Conservation (phyloP, 75 land plant species). For the Picea glauca region DNA sequence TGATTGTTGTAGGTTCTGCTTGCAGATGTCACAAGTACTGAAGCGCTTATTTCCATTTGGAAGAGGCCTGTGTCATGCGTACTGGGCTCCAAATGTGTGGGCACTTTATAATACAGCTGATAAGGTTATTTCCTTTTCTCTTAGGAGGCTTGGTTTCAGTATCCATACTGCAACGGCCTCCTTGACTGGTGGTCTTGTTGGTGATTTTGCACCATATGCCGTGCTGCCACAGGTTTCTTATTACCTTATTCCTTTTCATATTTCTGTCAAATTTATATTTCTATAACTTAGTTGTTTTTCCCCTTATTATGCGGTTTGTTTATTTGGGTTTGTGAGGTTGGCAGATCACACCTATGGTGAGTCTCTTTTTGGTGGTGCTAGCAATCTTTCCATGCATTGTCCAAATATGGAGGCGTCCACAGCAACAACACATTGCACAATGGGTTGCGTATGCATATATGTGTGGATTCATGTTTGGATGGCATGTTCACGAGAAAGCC, state of each 20-base stretch:
- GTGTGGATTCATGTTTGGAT: conserved; percentile 91
- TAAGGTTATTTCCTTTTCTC: conserved; percentile 49
- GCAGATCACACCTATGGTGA: conserved; percentile 70
- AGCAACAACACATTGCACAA: conserved; percentile 41
- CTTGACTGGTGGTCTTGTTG: conserved; percentile 91
- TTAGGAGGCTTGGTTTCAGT: conserved; percentile 48
- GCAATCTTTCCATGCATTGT: conserved; percentile 71
- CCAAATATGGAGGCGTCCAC: conserved; percentile 68
- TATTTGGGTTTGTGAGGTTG: conserved; percentile 8
- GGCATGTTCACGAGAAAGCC: conserved; percentile 99
- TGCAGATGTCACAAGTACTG: conserved; percentile 81
- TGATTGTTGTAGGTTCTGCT: conserved; percentile 4
- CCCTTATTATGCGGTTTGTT: neutral
- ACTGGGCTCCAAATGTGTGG: conserved; percentile 99
- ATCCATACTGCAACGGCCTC: conserved; percentile 56
- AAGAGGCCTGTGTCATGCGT: conserved; percentile 96
- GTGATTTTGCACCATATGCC: conserved; percentile 67
- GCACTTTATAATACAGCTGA: conserved; percentile 80
- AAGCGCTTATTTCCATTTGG: conserved; percentile 93
- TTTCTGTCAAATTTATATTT: conserved; percentile 9
- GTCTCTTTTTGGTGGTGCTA: conserved; percentile 60
- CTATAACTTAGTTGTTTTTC: neutral
- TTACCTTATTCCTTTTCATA: neutral
- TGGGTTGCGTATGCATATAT: conserved; percentile 84
- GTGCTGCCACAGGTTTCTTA: conserved; percentile 69